Base-by-base conservation (phyloP, 768 basidiomycete genomes). In the Xanthoconium purpureum region DNA sequence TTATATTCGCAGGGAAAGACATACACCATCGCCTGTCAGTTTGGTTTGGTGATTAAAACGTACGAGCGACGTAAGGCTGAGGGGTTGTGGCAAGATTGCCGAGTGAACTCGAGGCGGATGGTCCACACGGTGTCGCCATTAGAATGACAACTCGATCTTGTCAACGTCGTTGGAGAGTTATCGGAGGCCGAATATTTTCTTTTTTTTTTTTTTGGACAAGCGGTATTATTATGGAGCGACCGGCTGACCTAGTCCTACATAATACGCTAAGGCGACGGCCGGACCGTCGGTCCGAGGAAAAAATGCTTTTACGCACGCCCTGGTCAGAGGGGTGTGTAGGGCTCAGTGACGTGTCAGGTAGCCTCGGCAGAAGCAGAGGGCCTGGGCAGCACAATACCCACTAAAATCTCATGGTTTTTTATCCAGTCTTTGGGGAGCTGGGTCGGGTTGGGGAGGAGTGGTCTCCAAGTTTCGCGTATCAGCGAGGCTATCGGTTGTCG, bases 21-120 rank as follows among this genome's bases (percentile, higher is more conserved):
- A 4, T n/a, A 24, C 24, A 24, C 24, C 24, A 56, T 66, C 47
- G 17, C n/a, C 35, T 15, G 39, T 36, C 11, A 20, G 24, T 1
- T 32, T 5, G 5, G 13, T 12, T 5, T 36, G 46, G 59, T 66
- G 4, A 67, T 71, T 73, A 73, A 73, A 69, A 32, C 48, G 61
- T 56, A 61, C 35, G 46, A 35, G 32, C 2, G 17, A 24, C 35
- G 54, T 55, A 43, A 63, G 58, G 67, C 53, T 35, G 45, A 57
- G 55, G 9, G 45, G 56, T 45, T 66, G 57, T 43, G 48, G 37
- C 17, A 8, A 24, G 20, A 42, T 29, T 49, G 52, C 32, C 48
- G 59, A 57, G 14, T 18, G 47, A 59, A 38, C 52, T 49, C 42
- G 42, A 36, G 40, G 35, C 30, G 18, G 45, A 42, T 33, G 18